phyloP scores from a whole-genome alignment of 352 stramenopile genomes.

The Pythium sp. region DNA sequence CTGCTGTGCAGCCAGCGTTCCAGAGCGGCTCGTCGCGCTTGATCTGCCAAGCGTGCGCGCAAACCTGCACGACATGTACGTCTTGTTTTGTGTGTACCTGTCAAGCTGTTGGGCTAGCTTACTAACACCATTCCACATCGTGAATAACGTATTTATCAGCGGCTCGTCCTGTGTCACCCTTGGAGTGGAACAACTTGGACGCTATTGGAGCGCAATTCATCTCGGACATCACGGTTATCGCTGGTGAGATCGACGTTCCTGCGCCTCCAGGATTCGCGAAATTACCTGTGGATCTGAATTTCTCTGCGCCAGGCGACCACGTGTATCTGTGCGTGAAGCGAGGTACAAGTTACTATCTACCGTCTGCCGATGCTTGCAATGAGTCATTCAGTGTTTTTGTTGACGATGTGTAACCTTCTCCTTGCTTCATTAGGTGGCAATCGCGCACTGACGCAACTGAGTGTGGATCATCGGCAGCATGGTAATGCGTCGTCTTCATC shows the following conservation, averaged over 20 bases:
- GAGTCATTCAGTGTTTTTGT: neutral
- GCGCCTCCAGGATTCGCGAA: slow-evolving; percentile 53
- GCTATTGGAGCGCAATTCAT: slow-evolving; percentile 46
- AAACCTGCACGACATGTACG: slow-evolving; percentile 62
- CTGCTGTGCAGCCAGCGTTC: slow-evolving; percentile 58
- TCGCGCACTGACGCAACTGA: slow-evolving; percentile 38
- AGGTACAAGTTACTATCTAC: slow-evolving; percentile 19
- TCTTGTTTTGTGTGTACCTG: neutral
- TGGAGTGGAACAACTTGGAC: slow-evolving; percentile 41
- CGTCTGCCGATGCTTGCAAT: neutral
- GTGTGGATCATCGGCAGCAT: slow-evolving; percentile 11
- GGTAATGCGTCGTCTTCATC: slow-evolving; percentile 3
- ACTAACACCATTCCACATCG: neutral
- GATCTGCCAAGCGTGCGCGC: slow-evolving; percentile 61
- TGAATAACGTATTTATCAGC: slow-evolving; percentile 21
- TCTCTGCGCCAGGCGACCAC: slow-evolving; percentile 58
- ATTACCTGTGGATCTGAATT: slow-evolving; percentile 58
- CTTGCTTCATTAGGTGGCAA: slow-evolving; percentile 7
- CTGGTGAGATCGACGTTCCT: slow-evolving; percentile 48
- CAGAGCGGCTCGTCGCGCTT: slow-evolving; percentile 24
- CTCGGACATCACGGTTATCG: slow-evolving; percentile 57
- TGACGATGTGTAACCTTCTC: neutral
- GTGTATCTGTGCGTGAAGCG: slow-evolving; percentile 72
- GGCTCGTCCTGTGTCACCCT: slow-evolving; percentile 35
- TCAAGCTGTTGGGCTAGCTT: neutral